These are phyloP conservation scores for Hanseniaspora singularis DNA, from an alignment of 805 yeast species.

Conservation along the genomic window DNA sequence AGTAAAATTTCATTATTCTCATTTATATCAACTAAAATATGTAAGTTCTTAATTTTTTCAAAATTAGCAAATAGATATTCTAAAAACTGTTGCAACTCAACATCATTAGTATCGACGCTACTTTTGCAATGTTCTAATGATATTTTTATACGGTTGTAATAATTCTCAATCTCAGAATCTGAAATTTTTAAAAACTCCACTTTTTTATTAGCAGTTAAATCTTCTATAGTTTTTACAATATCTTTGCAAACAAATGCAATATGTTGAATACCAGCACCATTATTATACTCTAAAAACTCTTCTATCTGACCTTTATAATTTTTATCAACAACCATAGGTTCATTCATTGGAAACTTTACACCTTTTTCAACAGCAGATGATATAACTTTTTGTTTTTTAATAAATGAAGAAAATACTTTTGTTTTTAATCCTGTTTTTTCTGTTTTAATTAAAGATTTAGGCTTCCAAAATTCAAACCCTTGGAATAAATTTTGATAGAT, in stretches of 20 bases:
- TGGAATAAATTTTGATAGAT: slow-evolving; percentile 53
- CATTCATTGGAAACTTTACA: slow-evolving; percentile 74
- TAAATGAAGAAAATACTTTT: slow-evolving; percentile 55
- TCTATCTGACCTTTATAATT: slow-evolving; percentile 62
- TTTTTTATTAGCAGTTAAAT: slow-evolving; percentile 45
- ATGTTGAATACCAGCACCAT: slow-evolving; percentile 80
- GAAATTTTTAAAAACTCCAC: slow-evolving; percentile 50
- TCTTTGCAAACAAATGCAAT: slow-evolving; percentile 56
- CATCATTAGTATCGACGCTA: slow-evolving; percentile 44
- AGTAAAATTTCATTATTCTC: slow-evolving; percentile 46
- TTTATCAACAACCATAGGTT: slow-evolving; percentile 55
- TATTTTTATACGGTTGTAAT: slow-evolving; percentile 41
- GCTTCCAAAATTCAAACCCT: slow-evolving; percentile 49
- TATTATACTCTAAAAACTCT: slow-evolving; percentile 61
- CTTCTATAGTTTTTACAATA: slow-evolving; percentile 44
- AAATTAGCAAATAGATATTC: slow-evolving; percentile 22
- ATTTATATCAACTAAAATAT: slow-evolving; percentile 55
- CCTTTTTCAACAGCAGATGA: slow-evolving; percentile 53
- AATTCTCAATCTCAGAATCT: slow-evolving; percentile 31
- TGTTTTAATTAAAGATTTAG: slow-evolving; percentile 58
- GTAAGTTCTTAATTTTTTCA: slow-evolving; percentile 36
- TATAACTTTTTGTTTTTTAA: slow-evolving; percentile 67
- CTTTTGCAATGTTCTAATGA: slow-evolving; percentile 35
- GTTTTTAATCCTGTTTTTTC: slow-evolving; percentile 80
- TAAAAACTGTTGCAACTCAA: neutral